phyloP scores from a whole-genome alignment of 1,284 basidiomycete species.

The Microbotryum violaceum region DNA sequence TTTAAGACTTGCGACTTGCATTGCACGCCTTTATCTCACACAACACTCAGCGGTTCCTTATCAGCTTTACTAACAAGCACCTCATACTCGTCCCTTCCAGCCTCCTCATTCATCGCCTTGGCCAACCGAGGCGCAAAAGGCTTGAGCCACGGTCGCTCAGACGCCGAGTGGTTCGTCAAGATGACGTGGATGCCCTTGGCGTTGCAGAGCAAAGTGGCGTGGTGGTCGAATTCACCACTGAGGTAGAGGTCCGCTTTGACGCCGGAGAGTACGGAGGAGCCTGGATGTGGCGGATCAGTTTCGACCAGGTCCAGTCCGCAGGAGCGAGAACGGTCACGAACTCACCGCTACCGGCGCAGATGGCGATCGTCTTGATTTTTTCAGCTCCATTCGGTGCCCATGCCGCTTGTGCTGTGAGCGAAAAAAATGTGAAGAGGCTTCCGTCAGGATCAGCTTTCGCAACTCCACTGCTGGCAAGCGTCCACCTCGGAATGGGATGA shows the following conservation, averaged over 20 bases:
- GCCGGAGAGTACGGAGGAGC: conserved; percentile 21
- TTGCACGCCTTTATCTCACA: conserved; percentile 2
- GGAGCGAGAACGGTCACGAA: not conserved
- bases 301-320: not conserved
- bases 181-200: conserved; percentile 27
- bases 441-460: not conserved
- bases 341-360: conserved; percentile 28
- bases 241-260: conserved; percentile 27
- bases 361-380: conserved; percentile 18
- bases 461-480: not conserved
- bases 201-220: conserved; percentile 25
- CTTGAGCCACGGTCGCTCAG: conserved; percentile 29
- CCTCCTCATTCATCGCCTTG: conserved; percentile 12
- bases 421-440: not conserved
- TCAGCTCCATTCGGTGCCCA: conserved; percentile 11
- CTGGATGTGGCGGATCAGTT: not conserved
- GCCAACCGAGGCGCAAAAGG: conserved; percentile 24
- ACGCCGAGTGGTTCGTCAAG: conserved; percentile 29
- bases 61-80: conserved; percentile 22
- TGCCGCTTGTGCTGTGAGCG: conserved; percentile 26
- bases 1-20: too few relatives aligned
- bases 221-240: conserved; percentile 29
- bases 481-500: not conserved
- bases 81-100: conserved; percentile 5
- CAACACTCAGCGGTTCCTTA: conserved; percentile 25